Evolutionary conservation across 2,329 filamentous ascomycete species (phyloP).

Genomic region (Exophiala xenobiotica): DNA sequence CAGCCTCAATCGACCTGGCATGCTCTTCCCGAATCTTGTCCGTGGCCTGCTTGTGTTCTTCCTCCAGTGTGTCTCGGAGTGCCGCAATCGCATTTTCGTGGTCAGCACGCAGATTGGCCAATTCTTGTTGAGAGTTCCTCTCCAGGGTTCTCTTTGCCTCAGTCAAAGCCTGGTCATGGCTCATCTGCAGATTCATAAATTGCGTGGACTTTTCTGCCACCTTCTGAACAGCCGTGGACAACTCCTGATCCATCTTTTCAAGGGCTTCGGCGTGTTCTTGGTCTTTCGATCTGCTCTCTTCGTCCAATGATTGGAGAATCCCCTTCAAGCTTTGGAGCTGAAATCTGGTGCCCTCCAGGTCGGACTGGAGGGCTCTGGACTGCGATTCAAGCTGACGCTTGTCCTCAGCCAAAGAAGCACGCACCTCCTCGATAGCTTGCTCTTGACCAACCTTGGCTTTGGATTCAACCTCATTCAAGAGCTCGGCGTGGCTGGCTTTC

Average conservation of each 20-base stretch:
- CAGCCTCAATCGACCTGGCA: slow-evolving; percentile 21
- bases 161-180: slow-evolving; percentile 20
- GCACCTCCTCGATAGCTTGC: slow-evolving; percentile 16
- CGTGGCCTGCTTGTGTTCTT: slow-evolving; percentile 17
- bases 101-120: slow-evolving; percentile 15
- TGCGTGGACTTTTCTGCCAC: slow-evolving; percentile 16
- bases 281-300: slow-evolving; percentile 18
- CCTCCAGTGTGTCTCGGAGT: slow-evolving; percentile 13
- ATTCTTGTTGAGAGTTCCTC: slow-evolving; percentile 9
- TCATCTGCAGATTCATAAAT: slow-evolving; percentile 21
- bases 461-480: slow-evolving; percentile 14
- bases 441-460: slow-evolving; percentile 8
- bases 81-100: slow-evolving; percentile 19
- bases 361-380: slow-evolving; percentile 35
- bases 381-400: slow-evolving; percentile 38
- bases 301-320: slow-evolving; percentile 21
- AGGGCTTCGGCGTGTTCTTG: slow-evolving; percentile 16
- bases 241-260: slow-evolving; percentile 21
- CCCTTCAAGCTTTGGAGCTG: slow-evolving; percentile 25
- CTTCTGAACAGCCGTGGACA: slow-evolving; percentile 20
- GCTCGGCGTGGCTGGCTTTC: slow-evolving; percentile 15
- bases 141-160: slow-evolving; percentile 15
- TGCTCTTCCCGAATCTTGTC: slow-evolving; percentile 26
- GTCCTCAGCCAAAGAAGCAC: slow-evolving; percentile 32
- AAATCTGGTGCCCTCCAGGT: slow-evolving; percentile 20